Evolutionary conservation across 2,329 filamentous ascomycete species (phyloP), one percentile per base, ranked within the genome.

Genomic region (Penicillium brevicompactum): DNA sequence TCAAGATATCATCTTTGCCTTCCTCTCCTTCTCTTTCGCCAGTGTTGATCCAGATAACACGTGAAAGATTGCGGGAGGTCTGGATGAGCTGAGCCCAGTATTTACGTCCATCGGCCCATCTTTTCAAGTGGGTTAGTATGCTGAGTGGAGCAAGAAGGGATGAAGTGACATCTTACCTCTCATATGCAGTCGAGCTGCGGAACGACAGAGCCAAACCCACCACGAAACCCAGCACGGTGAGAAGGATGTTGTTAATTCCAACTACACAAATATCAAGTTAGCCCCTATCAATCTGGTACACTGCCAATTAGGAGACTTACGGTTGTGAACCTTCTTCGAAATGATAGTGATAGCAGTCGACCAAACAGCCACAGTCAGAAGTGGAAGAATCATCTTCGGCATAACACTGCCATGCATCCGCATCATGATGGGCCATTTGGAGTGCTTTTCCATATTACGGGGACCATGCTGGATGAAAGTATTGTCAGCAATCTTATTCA

Each of bases 21-120:
- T 78, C 51, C 44, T 83, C 77, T 30, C 80, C 78, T 62, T 82
- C 78, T 14, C 87, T 78, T 69, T 90, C 88, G 3, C 75, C 67
- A 7, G 84, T 80, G 65, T 96, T 89, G 31, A 96, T 81, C 92
- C 92, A 97, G 69, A 94, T 90, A 9, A 90, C 80, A 21, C 92
- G 86, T 4, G 83, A 80, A 46, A 87, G 69, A 54, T 83, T 85
- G 52, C 85, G 82, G 13, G 81, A 79, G 3, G 79, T 77, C 27
- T 85, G 77, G 40, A 79, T 78, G 45, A 87, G 69, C 53, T 83
- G 77, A 1, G 84, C 78, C 84, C 85, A 88, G 64, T 80, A 84
- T 63, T 84, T 84, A 37, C 86, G 80, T 37, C 86, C 86, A 59
- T 89, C 86, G 40, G 79, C 80, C 68, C 86, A 87, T 62, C 70